A percentile compares a stretch with the other conserved stretches of the same genome.
phyloP scores from a whole-genome alignment of 345 rosid species.

The Citrus sp. region DNA sequence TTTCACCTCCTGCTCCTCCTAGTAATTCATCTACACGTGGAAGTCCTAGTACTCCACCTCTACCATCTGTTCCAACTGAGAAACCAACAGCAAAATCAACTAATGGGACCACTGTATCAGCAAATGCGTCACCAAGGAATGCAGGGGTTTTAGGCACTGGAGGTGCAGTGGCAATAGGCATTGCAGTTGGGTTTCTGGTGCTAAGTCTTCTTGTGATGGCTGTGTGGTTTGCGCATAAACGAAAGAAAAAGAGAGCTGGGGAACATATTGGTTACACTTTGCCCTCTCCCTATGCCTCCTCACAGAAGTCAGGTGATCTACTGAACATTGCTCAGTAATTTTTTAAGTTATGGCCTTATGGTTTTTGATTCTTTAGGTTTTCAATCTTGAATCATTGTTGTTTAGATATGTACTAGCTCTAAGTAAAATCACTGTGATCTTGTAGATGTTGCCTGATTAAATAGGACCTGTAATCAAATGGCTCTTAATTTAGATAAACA shows the following conservation, averaged over 20 bases:
- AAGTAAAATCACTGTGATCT: background rate
- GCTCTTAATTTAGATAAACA: background rate
- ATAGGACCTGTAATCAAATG: background rate
- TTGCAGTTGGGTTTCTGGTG: slow-evolving; percentile 55
- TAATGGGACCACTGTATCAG: slow-evolving; percentile 29
- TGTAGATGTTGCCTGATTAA: background rate
- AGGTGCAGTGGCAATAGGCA: slow-evolving; percentile 60
- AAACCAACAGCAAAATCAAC: slow-evolving; percentile 78
- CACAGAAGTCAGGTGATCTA: slow-evolving; percentile 81
- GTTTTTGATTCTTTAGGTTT: background rate
- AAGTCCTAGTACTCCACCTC: slow-evolving; percentile 40
- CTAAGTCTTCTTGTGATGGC: slow-evolving; percentile 69
- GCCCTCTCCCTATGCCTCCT: slow-evolving; percentile 80
- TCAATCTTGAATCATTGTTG: background rate
- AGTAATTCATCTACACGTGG: slow-evolving; percentile 34
- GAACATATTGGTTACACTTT: slow-evolving; percentile 46
- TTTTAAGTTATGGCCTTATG: background rate
- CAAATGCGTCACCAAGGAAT: slow-evolving; percentile 31
- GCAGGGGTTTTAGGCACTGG: slow-evolving; percentile 47
- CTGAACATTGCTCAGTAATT: slow-evolving; percentile 7
- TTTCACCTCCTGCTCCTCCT: slow-evolving; percentile 55
- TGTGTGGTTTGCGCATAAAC: slow-evolving; percentile 60
- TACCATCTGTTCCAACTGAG: slow-evolving; percentile 66
- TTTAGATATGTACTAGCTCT: background rate
- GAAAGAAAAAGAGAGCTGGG: slow-evolving; percentile 49